Evolutionary conservation across 2,329 filamentous ascomycete genomes (phyloP), one percentile per base, ranked within the genome.

Genomic region (Pseudocercospora fijiensis): DNA sequence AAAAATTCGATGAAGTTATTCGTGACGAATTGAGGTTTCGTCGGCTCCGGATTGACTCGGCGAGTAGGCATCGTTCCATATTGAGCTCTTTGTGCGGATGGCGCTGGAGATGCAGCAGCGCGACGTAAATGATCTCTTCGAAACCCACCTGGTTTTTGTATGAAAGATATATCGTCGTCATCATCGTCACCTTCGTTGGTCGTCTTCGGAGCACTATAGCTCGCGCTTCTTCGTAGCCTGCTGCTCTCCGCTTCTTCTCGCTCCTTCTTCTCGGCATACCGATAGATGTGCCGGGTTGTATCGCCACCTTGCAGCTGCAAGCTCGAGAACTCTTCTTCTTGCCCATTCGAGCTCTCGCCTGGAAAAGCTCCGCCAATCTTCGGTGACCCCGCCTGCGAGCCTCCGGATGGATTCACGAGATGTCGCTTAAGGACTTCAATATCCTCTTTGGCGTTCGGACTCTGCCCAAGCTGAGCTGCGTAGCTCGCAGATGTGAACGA

Each of bases 1-100:
- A 99, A 77, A 72, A 99, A 99, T 76, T 99, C 96, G 64, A 99
- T 85, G 75, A 99, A 99, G 78, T 90, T 99, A 69, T 85, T 92
- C 0, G 95, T 97, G 63, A 96, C 88, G 30, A 96, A 82, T 66
- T 86, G 86, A 41, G 85, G 85, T 61, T 67, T 77, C 55, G 69
- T 55, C n/a, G 73, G 72, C 26, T 73, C 71, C 4, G 69, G 67
- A 49, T 65, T 57, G 1, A 57, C 43, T 16, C 41, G 52, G 13
- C 55, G 43, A 56, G 33, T 37, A 4, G 62, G 43, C 13, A 67
- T 41, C n/a, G 66, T 70, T 3, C 68, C 68, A 33, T 70, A 70
- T 20, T 63, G 62, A 7, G 53, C 43, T 28, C 63, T 58, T 74
- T 60, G 70, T 77, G 74, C 80, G 71, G 75, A 78, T 67, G 78